Evolutionary conservation across 768 basidiomycete species (phyloP), one percentile per base, ranked within the genome.

Genomic region (Rhodotorula taiwanensis): DNA sequence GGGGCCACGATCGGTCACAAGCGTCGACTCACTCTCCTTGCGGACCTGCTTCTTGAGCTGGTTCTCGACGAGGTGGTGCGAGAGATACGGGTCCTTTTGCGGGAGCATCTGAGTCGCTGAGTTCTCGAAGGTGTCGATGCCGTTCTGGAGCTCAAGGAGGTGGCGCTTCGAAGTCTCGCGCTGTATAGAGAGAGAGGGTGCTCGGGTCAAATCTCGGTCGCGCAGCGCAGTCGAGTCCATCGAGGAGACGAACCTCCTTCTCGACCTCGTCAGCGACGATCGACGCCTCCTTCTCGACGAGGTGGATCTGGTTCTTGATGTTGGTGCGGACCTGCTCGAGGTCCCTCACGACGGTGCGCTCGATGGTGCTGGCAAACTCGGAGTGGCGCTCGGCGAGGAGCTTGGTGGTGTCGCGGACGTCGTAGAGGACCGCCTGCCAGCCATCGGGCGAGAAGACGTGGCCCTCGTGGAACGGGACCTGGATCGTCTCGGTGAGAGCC

Each of bases 11-110:
- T n/a, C n/a, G 3, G 10, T 23, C 10, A n/a, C 21, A 11, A 21
- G 3, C 8, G 15, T 5, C 16, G 42, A 63, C 62, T 2, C 51
- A 63, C 62, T 69, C 68, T 70, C 68, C 45, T 66, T 65, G 58
- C 52, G 57, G 3, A 70, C 64, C 78, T 97, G 93, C 70, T 74
- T 76, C 71, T 74, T 72, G 52, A 77, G 74, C 66, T 77, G 77
- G 70, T 74, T 75, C 61, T 73, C 55, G 45, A 76, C 75, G 34
- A 62, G 45, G 27, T 39, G 44, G 68, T 70, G 68, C 44, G 68
- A 54, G 51, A 70, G 53, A 64, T 62, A 70, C 5, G 68, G 68
- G 56, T 70, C 68, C 60, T 61, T 61, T 45, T 66, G 65, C 25
- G 65, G 65, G 48, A 66, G 65, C 65, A 66, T 66, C 34, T 65